Evolutionary conservation across 768 basidiomycete genomes (phyloP).

Genomic region (Podaxis sp.): DNA sequence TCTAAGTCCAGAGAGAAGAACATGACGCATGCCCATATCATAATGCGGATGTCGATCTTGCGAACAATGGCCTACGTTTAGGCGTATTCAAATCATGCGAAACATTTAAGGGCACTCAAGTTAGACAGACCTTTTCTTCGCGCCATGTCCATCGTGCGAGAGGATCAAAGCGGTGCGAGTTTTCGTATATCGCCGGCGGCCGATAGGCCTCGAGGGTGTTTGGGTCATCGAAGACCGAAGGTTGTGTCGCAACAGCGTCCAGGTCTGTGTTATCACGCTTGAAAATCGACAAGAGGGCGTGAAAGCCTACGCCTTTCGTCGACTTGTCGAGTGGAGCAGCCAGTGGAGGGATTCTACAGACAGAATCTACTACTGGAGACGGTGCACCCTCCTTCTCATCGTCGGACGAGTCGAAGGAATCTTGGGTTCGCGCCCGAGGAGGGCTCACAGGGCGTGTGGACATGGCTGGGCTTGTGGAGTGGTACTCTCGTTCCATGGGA

Average conservation of each 20-base stretch:
- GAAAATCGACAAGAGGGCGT: conserved; percentile 27
- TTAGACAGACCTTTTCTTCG: conserved; percentile 52
- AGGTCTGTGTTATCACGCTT: conserved; percentile 34
- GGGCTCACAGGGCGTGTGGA: conserved; percentile 6
- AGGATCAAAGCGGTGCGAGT: conserved; percentile 63
- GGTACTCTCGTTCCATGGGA: background rate
- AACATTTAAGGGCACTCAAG: background rate
- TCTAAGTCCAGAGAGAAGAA: conserved; percentile 38
- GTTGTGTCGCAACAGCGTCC: conserved; percentile 57
- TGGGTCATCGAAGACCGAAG: conserved; percentile 63
- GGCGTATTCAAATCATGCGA: background rate
- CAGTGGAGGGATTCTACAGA: conserved; percentile 24
- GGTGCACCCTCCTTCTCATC: conserved; percentile 17
- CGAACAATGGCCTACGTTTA: conserved; percentile 45
- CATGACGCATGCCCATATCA: conserved; percentile 57
- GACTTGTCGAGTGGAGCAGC: conserved; percentile 27
- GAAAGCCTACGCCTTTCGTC: conserved; percentile 20
- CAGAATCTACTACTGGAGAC: background rate
- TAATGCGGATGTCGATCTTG: conserved; percentile 59
- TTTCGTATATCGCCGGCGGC: conserved; percentile 56
- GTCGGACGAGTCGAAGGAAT: conserved; percentile 14
- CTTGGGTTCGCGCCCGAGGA: conserved; percentile 4
- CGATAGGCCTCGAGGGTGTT: conserved; percentile 45
- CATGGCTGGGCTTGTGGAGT: background rate
- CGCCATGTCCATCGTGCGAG: conserved; percentile 68